These are phyloP conservation scores for Solanum habrochaites DNA, from an alignment of 257 asterid species.

Conservation along the genomic window DNA sequence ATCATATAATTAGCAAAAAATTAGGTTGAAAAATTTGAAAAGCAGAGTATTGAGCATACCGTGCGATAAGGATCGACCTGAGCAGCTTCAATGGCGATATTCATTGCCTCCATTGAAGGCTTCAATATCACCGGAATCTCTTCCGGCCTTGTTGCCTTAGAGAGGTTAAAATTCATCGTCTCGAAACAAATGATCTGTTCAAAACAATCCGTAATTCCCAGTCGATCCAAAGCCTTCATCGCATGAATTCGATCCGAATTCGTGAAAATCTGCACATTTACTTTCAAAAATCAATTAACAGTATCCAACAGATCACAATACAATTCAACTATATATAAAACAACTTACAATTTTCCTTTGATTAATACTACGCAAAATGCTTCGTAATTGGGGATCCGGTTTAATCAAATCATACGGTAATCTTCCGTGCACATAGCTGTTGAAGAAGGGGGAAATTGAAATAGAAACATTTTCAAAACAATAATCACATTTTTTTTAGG, in stretches of 20 bases:
- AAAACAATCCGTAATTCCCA: slow-evolving; percentile 67
- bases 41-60: slow-evolving; percentile 24
- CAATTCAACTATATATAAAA: not conserved
- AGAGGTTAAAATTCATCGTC: slow-evolving; percentile 64
- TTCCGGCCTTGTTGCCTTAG: slow-evolving; percentile 22
- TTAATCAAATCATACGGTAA: slow-evolving; percentile 68
- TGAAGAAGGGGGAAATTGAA: not conserved
- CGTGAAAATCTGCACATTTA: slow-evolving; percentile 55
- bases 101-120: slow-evolving; percentile 71
- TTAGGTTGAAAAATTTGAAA: not conserved
- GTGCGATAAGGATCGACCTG: slow-evolving; percentile 68
- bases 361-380: slow-evolving; percentile 40
- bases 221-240: slow-evolving; percentile 49
- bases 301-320: not conserved
- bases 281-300: not conserved
- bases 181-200: slow-evolving; percentile 75
- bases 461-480: not conserved
- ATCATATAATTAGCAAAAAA: not conserved
- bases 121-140: slow-evolving; percentile 71
- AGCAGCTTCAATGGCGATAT: slow-evolving; percentile 49
- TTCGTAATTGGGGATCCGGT: slow-evolving; percentile 45
- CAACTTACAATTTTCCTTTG: slow-evolving; percentile 62
- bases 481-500: not conserved
- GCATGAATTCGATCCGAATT: slow-evolving; percentile 72
- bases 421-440: slow-evolving; percentile 85